Evolutionary conservation across 176 grass and related monocot species (phyloP).

Genomic region (Oryza glumipatula): DNA sequence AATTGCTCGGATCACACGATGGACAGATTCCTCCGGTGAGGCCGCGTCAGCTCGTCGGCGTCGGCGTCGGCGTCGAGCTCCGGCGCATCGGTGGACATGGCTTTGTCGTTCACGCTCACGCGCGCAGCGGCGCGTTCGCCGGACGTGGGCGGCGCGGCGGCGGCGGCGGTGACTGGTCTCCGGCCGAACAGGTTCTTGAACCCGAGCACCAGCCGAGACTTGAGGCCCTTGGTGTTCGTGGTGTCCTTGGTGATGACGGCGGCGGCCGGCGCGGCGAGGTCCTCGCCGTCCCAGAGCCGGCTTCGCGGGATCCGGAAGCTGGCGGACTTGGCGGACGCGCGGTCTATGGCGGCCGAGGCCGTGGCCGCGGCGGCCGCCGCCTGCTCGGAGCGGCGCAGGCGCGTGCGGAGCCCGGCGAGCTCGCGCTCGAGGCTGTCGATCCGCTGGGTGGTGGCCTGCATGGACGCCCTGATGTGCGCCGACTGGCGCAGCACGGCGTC

Average conservation of each 20-base stretch:
- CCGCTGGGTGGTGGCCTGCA: constrained; percentile 74
- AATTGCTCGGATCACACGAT: constrained; percentile 29
- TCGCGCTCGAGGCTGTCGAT: constrained; percentile 89
- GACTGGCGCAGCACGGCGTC: constrained; percentile 71
- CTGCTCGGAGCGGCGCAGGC: constrained; percentile 70
- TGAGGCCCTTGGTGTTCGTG: constrained; percentile 39
- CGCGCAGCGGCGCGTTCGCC: constrained; percentile 2
- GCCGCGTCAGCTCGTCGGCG: constrained; percentile 26
- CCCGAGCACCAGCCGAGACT: constrained; percentile 71
- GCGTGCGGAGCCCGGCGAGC: constrained; percentile 63
- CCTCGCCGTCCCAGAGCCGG: constrained; percentile 60
- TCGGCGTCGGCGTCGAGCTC: constrained; percentile 26
- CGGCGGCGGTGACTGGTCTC: constrained; percentile 4
- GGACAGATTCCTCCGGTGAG: constrained; percentile 46
- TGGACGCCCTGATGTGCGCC: constrained; percentile 74
- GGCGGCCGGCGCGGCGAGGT: constrained; percentile 33
- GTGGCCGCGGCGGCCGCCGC: neutral
- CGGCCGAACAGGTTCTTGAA: constrained; percentile 75
- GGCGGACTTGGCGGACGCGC: constrained; percentile 48
- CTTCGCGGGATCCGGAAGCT: constrained; percentile 67
- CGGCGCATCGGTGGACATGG: neutral
- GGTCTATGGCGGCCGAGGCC: constrained; percentile 35
- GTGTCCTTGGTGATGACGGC: constrained; percentile 33
- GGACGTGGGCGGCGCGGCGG: constrained; percentile 27
- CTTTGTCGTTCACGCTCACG: constrained; percentile 27